phyloP scores from a whole-genome alignment of 2,329 filamentous ascomycete genomes.

The Ophiocordyceps camponoti-saundersi region DNA sequence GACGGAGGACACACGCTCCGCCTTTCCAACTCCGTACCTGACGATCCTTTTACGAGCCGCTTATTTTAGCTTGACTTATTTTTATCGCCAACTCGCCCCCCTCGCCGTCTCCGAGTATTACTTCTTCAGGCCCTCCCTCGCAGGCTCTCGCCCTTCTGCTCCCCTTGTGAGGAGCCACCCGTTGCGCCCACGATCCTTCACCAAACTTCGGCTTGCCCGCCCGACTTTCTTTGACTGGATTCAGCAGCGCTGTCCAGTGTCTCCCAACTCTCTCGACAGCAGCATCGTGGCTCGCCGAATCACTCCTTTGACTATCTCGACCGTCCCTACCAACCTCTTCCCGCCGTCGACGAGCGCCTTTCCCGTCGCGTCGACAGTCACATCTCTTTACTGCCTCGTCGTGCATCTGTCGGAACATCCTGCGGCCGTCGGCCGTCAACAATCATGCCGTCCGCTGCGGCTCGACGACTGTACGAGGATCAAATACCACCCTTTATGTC shows the following conservation, averaged over 20 bases:
- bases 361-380: background rate
- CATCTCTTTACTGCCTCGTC: background rate
- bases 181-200: background rate
- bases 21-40: constrained; percentile 3
- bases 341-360: background rate
- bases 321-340: background rate
- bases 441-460: constrained; percentile 45
- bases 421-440: background rate
- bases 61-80: background rate
- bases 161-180: constrained; percentile 1
- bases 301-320: constrained; percentile 5
- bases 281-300: constrained; percentile 6
- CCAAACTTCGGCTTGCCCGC: constrained; percentile 6
- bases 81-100: background rate
- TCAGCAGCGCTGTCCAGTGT: constrained; percentile 34
- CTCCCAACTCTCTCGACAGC: constrained; percentile 1
- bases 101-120: background rate
- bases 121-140: constrained; percentile 1
- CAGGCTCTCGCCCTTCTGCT: background rate
- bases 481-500: constrained; percentile 64
- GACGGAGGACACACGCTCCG: constrained; percentile 3
- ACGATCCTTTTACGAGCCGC: constrained; percentile 2
- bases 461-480: constrained; percentile 46
- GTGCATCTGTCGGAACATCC: background rate
- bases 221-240: constrained; percentile 19